A percentile compares a stretch with the other conserved stretches of the same genome.
phyloP scores from a whole-genome alignment of 352 stramenopile species.

The Pythium myriotylum region DNA sequence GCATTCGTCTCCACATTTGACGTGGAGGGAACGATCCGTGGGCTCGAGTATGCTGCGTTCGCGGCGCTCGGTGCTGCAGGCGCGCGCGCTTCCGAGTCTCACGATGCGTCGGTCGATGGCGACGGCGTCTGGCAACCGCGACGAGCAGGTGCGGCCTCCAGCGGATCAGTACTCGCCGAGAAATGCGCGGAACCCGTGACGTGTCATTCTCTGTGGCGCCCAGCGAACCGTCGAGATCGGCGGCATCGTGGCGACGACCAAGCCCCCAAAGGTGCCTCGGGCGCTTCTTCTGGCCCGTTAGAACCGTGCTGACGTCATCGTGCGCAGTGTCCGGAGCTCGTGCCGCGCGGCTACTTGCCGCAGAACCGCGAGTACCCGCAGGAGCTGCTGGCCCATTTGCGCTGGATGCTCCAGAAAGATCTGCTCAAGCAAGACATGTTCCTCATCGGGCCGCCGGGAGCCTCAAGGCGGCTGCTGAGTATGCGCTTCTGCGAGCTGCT shows the following conservation, averaged over 20 bases:
- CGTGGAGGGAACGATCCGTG: not conserved
- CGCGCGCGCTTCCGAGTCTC: not conserved
- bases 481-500: conserved; percentile 88
- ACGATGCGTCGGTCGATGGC: not conserved
- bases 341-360: conserved; percentile 63
- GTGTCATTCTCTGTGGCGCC: not conserved
- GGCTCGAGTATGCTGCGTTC: conserved; percentile 1
- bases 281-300: not conserved
- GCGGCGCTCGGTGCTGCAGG: conserved; percentile 1
- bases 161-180: not conserved
- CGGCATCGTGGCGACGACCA: conserved; percentile 47
- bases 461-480: conserved; percentile 67
- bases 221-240: conserved; percentile 61
- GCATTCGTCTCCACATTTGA: conserved; percentile 1
- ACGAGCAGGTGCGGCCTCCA: not conserved
- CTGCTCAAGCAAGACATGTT: conserved; percentile 88
- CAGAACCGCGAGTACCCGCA: conserved; percentile 48
- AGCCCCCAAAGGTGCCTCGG: conserved; percentile 29
- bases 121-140: not conserved
- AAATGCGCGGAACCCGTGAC: not conserved
- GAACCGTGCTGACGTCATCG: not conserved
- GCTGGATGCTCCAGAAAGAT: conserved; percentile 90
- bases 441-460: conserved; percentile 83
- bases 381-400: conserved; percentile 73
- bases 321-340: conserved; percentile 48